These are phyloP conservation scores for Hypoxylon sp. DNA, from an alignment of 2,329 filamentous ascomycete species.

Conservation along the genomic window DNA sequence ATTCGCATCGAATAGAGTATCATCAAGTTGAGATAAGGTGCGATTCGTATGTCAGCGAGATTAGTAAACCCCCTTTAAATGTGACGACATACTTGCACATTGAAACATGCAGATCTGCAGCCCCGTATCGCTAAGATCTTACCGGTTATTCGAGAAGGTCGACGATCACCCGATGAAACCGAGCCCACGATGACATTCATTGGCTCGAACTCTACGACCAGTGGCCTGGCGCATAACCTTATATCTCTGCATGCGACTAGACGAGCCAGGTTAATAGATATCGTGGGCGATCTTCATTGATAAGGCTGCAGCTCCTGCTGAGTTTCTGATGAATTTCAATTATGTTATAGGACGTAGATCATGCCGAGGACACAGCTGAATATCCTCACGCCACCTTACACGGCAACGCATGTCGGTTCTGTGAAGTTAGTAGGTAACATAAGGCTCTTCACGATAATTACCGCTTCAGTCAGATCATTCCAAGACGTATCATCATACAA, in stretches of 20 bases:
- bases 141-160: constrained; percentile 10
- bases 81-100: background rate
- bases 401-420: background rate
- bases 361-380: background rate
- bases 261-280: constrained; percentile 11
- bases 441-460: background rate
- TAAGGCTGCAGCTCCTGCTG: constrained; percentile 4
- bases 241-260: constrained; percentile 23
- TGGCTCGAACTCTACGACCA: background rate
- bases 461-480: constrained; percentile 5
- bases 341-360: constrained; percentile 3
- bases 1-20: background rate
- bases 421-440: background rate
- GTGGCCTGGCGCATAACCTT: constrained; percentile 10
- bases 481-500: constrained; percentile 12
- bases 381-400: background rate
- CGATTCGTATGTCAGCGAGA: constrained; percentile 7
- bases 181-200: background rate
- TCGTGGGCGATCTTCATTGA: constrained; percentile 1
- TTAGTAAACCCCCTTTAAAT: background rate
- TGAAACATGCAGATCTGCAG: background rate
- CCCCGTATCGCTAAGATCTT: background rate
- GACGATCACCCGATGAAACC: constrained; percentile 5
- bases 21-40: background rate
- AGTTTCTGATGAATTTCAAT: constrained; percentile 5